phyloP scores from a whole-genome alignment of 352 stramenopile genomes.

The Peronospora destructor region DNA sequence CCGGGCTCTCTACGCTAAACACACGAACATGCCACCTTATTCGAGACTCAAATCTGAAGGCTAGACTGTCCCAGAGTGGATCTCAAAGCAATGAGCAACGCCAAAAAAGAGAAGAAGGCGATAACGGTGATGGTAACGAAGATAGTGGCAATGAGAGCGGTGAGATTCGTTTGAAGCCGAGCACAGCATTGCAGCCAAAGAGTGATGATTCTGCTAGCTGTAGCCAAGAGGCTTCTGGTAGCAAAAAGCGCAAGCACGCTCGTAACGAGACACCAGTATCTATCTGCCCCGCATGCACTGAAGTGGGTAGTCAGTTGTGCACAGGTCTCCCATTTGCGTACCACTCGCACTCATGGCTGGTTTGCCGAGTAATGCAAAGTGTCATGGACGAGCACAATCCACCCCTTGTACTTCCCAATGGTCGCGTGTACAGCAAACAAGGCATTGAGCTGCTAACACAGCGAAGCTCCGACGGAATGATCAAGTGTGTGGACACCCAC shows the following conservation, averaged over 20 bases:
- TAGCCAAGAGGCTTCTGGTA: slow-evolving; percentile 6
- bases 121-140: slow-evolving; percentile 8
- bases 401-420: slow-evolving; percentile 72
- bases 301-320: slow-evolving; percentile 57
- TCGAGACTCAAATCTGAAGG: slow-evolving; percentile 34
- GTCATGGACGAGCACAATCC: slow-evolving; percentile 86
- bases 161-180: slow-evolving; percentile 24
- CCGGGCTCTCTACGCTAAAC: slow-evolving; percentile 68
- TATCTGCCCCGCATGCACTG: slow-evolving; percentile 70
- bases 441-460: slow-evolving; percentile 56
- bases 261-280: slow-evolving; percentile 28
- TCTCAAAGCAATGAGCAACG: slow-evolving; percentile 15
- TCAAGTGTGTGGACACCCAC: slow-evolving; percentile 70
- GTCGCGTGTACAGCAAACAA: slow-evolving; percentile 74
- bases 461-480: slow-evolving; percentile 38
- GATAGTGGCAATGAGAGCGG: slow-evolving; percentile 22
- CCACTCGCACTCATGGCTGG: slow-evolving; percentile 74
- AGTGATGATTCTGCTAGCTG: slow-evolving; percentile 9
- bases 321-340: slow-evolving; percentile 58
- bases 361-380: slow-evolving; percentile 69
- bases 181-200: slow-evolving; percentile 31
- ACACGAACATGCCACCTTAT: slow-evolving; percentile 59
- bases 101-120: slow-evolving; percentile 19
- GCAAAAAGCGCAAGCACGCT: slow-evolving; percentile 29
- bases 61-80: slow-evolving; percentile 27